Conservation (phyloP, 345 rosid genomes). For the Populus pruinosa region DNA sequence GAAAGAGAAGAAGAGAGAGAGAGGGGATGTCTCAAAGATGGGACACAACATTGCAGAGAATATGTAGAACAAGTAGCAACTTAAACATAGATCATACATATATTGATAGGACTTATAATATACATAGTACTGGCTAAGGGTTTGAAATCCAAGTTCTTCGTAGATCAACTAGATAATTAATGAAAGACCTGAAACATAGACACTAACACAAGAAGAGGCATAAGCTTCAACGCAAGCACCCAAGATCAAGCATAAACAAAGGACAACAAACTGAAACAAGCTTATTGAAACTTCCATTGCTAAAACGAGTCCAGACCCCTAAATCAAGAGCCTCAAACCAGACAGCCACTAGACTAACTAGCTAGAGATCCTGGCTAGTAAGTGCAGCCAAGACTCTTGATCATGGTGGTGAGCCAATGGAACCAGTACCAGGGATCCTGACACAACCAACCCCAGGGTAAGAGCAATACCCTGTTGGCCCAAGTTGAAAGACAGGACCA, state of each 20-base stretch:
- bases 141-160: background rate
- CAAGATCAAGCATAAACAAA: background rate
- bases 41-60: background rate
- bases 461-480: constrained; percentile 29
- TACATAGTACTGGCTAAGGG: background rate
- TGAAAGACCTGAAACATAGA: background rate
- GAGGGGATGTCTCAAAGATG: background rate
- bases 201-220: background rate
- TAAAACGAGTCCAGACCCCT: background rate
- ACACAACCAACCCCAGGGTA: constrained; percentile 36
- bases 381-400: background rate
- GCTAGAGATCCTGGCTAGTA: background rate
- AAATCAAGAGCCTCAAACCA: background rate
- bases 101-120: background rate
- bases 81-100: background rate
- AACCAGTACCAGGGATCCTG: constrained; percentile 19
- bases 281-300: background rate
- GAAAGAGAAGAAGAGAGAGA: no score
- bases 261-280: background rate
- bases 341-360: background rate
- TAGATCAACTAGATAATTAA: background rate
- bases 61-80: background rate
- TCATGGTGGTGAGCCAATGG: constrained; percentile 10
- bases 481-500: constrained; percentile 24
- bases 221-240: background rate